These are phyloP conservation scores for Penicillium griseofulvum DNA, from an alignment of 2,329 filamentous ascomycete species.

Conservation along the genomic window DNA sequence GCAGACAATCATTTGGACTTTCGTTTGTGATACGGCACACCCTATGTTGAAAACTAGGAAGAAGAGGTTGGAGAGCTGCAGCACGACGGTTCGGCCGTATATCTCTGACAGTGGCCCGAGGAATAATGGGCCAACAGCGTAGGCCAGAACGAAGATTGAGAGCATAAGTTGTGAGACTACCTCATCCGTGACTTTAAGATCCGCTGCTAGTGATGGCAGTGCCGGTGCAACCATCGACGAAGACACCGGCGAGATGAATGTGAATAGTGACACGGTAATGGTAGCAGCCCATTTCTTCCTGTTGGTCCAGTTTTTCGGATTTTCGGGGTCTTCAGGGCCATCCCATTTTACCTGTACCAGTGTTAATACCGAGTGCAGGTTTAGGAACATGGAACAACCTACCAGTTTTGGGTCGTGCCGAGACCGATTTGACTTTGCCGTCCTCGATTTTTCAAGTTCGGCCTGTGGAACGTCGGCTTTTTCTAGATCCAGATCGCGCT, in stretches of 20 bases:
- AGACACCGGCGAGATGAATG: conserved; percentile 62
- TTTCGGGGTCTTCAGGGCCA: conserved; percentile 50
- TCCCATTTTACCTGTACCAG: conserved; percentile 47
- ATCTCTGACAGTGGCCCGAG: conserved; percentile 56
- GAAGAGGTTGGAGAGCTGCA: conserved; percentile 56
- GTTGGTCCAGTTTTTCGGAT: conserved; percentile 55
- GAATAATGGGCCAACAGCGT: conserved; percentile 53
- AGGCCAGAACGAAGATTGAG: conserved; percentile 57
- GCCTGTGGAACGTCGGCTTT: conserved; percentile 9
- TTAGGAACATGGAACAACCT: conserved; percentile 1
- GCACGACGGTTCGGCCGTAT: conserved; percentile 54
- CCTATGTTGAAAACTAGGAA: conserved; percentile 60
- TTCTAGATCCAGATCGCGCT: conserved; percentile 30
- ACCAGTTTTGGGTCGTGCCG: conserved; percentile 27
- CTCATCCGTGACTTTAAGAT: conserved; percentile 52
- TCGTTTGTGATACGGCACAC: conserved; percentile 56
- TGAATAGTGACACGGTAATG: conserved; percentile 56
- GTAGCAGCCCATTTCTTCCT: conserved; percentile 58
- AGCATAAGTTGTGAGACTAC: conserved; percentile 50
- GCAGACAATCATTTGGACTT: conserved; percentile 56
- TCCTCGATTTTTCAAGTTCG: conserved; percentile 25
- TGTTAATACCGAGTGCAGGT: background rate
- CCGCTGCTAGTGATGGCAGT: conserved; percentile 51
- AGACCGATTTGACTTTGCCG: conserved; percentile 21
- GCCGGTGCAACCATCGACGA: conserved; percentile 59